Conservation (phyloP, 306 rosid genomes). For the Rosa rugosa region DNA sequence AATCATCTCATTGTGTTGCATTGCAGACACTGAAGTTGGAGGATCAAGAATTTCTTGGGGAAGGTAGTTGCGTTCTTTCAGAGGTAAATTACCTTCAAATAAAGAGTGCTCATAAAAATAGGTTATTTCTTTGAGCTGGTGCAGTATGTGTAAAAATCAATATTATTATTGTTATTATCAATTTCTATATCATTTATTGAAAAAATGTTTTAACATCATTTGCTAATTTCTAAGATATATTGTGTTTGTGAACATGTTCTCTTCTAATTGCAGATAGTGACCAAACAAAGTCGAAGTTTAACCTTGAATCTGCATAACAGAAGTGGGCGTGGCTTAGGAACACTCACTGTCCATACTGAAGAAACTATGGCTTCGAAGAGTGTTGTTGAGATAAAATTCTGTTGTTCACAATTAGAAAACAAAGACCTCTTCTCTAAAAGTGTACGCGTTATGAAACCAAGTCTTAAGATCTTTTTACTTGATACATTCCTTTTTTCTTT, state of each 20-base stretch:
- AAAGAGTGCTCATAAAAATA: neutral
- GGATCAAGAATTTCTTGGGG: constrained; percentile 88
- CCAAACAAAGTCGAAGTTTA: constrained; percentile 53
- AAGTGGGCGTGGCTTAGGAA: constrained; percentile 43
- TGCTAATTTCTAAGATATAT: neutral
- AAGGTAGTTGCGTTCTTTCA: constrained; percentile 66
- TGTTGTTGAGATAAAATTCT: constrained; percentile 55
- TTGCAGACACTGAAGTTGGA: constrained; percentile 58
- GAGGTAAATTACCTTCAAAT: constrained; percentile 50
- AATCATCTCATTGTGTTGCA: constrained; percentile 7
- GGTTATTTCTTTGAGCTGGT: neutral
- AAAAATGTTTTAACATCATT: neutral
- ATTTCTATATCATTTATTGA: neutral
- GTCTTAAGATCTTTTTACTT: constrained; percentile 4
- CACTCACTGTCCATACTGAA: constrained; percentile 74
- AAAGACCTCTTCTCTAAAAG: constrained; percentile 76
- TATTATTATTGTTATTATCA: neutral
- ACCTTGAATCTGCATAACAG: constrained; percentile 44
- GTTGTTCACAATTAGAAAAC: constrained; percentile 75
- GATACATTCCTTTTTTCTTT: neutral
- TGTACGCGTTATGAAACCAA: constrained; percentile 35
- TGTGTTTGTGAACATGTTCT: neutral
- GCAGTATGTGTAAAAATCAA: neutral
- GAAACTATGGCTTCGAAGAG: constrained; percentile 68
- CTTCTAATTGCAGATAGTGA: constrained; percentile 55